Percentiles rank a stretch among this genome's conserved stretches.
These are phyloP conservation scores for Polygonum aviculare DNA, from an alignment of 148 eudicot species.

Conservation along the genomic window DNA sequence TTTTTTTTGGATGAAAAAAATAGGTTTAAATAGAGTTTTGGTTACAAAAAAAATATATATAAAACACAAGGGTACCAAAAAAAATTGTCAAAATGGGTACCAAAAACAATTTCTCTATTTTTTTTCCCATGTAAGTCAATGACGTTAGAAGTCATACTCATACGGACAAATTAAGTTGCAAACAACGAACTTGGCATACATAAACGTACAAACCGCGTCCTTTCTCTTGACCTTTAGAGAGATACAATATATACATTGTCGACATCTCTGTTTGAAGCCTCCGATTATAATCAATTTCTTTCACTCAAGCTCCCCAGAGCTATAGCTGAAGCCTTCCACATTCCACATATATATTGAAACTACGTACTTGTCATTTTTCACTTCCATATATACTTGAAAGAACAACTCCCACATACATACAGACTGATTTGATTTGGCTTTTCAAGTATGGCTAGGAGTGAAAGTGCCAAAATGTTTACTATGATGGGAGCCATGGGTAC, in stretches of 20 bases:
- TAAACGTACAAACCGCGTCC: slow-evolving; percentile 2
- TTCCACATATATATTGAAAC: not conserved
- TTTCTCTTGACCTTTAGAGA: not conserved
- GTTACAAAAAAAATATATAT: too few relatives aligned
- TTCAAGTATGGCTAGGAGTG: not conserved
- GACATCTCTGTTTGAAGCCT: too few relatives aligned
- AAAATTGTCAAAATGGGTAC: too few relatives aligned
- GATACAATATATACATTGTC: too few relatives aligned
- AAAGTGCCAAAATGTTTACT: not conserved
- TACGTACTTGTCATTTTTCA: not conserved
- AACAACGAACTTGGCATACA: not conserved
- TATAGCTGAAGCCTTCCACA: not conserved
- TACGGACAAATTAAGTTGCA: not conserved
- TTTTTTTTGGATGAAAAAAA: too few relatives aligned
- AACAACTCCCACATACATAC: too few relatives aligned
- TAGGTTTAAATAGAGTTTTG: too few relatives aligned
- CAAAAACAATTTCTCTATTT: too few relatives aligned
- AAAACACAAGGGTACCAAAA: too few relatives aligned
- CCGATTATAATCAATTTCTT: too few relatives aligned
- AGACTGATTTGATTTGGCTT: not conserved
- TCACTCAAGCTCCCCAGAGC: too few relatives aligned
- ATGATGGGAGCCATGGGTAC: not conserved
- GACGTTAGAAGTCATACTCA: not conserved
- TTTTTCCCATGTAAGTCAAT: not conserved
- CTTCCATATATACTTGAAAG: not conserved